phyloP scores from a whole-genome alignment of 2,329 filamentous ascomycete genomes.

The Blumeriella jaapii region DNA sequence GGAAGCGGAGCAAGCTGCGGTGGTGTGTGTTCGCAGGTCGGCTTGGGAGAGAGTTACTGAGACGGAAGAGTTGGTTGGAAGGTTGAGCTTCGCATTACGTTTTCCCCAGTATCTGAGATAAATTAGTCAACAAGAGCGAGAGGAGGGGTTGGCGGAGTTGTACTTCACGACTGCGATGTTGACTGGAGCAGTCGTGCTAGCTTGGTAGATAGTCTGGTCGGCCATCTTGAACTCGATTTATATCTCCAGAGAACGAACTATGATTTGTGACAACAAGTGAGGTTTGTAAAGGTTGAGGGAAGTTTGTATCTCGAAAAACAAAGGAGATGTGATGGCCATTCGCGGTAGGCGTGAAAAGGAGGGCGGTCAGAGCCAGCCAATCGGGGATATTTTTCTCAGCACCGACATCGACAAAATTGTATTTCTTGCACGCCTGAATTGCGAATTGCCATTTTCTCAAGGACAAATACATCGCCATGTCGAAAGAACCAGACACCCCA shows the following conservation, averaged over 20 bases:
- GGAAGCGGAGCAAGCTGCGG: constrained; percentile 72
- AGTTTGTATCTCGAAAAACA: neutral
- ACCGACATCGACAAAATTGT: too few relatives aligned
- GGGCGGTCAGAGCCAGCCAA: constrained; percentile 17
- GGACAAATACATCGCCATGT: constrained; percentile 14
- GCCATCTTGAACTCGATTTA: constrained; percentile 20
- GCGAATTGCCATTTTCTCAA: too few relatives aligned
- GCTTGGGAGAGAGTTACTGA: constrained; percentile 91
- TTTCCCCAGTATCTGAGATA: constrained; percentile 79
- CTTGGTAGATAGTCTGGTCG: constrained; percentile 57
- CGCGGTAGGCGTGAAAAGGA: neutral
- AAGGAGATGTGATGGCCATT: too few relatives aligned
- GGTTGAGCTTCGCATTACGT: constrained; percentile 83
- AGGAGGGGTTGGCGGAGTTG: constrained; percentile 17
- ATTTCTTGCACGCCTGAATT: too few relatives aligned
- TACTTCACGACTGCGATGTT: constrained; percentile 98
- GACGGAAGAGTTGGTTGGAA: constrained; percentile 95
- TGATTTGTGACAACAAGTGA: constrained; percentile 5
- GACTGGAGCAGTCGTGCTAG: constrained; percentile 91
- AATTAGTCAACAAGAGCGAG: constrained; percentile 10
- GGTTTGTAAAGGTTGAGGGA: constrained; percentile 3
- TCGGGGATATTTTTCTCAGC: constrained; percentile 10
- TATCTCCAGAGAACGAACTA: neutral
- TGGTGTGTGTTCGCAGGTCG: constrained; percentile 91
- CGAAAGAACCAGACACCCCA: constrained; percentile 22